These are phyloP conservation scores for Populus alba DNA, from an alignment of 345 rosid genomes.

Conservation along the genomic window DNA sequence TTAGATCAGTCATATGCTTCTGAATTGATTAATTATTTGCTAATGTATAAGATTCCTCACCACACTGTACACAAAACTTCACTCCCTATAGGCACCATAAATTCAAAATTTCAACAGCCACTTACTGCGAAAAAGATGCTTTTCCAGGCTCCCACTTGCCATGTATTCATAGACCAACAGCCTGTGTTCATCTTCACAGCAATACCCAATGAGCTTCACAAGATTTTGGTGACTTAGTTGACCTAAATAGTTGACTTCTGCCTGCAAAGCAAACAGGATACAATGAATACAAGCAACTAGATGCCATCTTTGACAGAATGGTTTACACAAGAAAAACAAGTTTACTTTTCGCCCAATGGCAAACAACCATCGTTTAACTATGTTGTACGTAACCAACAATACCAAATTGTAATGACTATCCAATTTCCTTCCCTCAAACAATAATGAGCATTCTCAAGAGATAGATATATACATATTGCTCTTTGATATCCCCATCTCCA, in stretches of 20 bases:
- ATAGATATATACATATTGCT: background rate
- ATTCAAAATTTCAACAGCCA: constrained; percentile 9
- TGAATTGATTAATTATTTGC: background rate
- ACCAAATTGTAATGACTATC: background rate
- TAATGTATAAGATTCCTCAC: background rate
- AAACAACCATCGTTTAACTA: background rate
- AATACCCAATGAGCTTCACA: constrained; percentile 95
- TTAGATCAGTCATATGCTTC: background rate
- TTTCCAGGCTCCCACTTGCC: constrained; percentile 92
- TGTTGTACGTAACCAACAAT: background rate
- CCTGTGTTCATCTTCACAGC: constrained; percentile 96
- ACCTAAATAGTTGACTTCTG: constrained; percentile 94
- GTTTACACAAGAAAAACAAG: background rate
- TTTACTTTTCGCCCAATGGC: background rate
- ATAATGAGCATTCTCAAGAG: background rate
- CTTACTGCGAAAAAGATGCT: constrained; percentile 95
- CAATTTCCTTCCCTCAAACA: background rate
- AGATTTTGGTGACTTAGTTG: constrained; percentile 87
- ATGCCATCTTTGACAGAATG: background rate
- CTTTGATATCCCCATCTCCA: background rate
- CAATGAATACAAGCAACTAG: background rate
- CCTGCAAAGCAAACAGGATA: constrained; percentile 45
- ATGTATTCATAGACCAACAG: constrained; percentile 87
- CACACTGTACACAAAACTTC: background rate
- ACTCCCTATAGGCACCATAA: background rate